Conservation (phyloP, 495 filamentous ascomycete genomes). For the Bombardia bombarda region DNA sequence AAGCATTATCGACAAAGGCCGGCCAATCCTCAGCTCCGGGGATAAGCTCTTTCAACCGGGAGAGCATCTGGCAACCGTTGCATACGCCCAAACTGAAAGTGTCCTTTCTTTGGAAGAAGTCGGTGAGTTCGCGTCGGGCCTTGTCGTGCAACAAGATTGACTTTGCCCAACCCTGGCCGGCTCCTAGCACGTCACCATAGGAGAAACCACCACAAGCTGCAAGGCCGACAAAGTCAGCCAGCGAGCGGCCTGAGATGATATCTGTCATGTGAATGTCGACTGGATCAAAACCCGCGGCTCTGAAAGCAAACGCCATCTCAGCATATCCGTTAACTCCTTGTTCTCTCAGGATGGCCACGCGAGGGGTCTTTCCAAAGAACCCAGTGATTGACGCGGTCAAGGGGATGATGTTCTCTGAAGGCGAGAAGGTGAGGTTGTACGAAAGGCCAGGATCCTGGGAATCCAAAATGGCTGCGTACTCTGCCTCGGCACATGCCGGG, state of each 20-base stretch:
- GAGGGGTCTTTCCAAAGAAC: constrained; percentile 65
- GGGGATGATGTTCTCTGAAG: constrained; percentile 65
- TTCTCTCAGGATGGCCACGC: constrained; percentile 89
- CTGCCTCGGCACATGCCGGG: constrained; percentile 75
- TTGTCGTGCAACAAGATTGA: constrained; percentile 78
- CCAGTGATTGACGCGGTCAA: constrained; percentile 60
- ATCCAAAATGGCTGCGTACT: constrained; percentile 72
- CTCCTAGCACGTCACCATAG: constrained; percentile 92
- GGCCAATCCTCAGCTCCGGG: constrained; percentile 84
- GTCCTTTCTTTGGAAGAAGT: constrained; percentile 81
- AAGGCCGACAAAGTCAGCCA: constrained; percentile 75
- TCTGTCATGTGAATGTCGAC: constrained; percentile 98
- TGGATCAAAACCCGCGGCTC: constrained; percentile 79
- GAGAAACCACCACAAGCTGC: constrained; percentile 96
- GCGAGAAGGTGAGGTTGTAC: constrained; percentile 78
- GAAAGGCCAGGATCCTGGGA: constrained; percentile 72
- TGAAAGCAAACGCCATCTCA: constrained; percentile 96
- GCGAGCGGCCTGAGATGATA: constrained; percentile 68
- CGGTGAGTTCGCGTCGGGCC: constrained; percentile 65
- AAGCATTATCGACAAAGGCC: constrained; percentile 74
- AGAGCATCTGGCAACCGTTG: constrained; percentile 96
- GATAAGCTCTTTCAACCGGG: constrained; percentile 72
- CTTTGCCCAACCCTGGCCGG: constrained; percentile 95
- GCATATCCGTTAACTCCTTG: constrained; percentile 92
- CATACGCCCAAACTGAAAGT: constrained; percentile 94